phyloP scores from a whole-genome alignment of 805 yeast species.

The Candida sakaeoensis region DNA sequence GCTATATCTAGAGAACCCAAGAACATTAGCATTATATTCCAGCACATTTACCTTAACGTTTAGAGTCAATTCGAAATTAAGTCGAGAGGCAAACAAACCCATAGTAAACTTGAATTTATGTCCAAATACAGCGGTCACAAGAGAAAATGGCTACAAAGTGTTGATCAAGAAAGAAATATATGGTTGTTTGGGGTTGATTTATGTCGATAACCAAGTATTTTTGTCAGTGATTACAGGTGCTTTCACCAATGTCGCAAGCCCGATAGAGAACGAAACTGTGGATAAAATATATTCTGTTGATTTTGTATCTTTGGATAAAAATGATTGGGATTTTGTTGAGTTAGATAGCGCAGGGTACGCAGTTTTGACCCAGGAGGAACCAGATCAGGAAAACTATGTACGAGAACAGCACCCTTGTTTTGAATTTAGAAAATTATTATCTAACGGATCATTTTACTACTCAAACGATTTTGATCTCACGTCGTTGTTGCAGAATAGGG shows the following conservation, averaged over 20 bases:
- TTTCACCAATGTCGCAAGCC: conserved; percentile 68
- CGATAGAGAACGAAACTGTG: conserved; percentile 74
- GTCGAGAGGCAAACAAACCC: conserved; percentile 19
- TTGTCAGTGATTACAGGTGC: conserved; percentile 78
- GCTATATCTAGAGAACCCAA: conserved; percentile 28
- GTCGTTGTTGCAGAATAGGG: conserved; percentile 75
- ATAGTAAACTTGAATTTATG: conserved; percentile 48
- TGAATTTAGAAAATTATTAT: conserved; percentile 70
- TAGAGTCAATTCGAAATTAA: conserved; percentile 14
- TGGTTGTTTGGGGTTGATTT: conserved; percentile 81
- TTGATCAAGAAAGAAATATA: conserved; percentile 39
- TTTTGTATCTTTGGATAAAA: conserved; percentile 68
- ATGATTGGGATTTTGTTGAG: conserved; percentile 77
- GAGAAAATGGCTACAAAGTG: conserved; percentile 33
- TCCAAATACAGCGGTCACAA: conserved; percentile 32
- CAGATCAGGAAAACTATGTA: conserved; percentile 13
- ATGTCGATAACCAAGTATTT: conserved; percentile 62
- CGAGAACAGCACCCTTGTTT: conserved; percentile 68
- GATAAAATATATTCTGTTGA: conserved; percentile 82
- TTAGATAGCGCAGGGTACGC: conserved; percentile 70
- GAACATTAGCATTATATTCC: conserved; percentile 28
- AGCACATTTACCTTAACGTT: conserved; percentile 25
- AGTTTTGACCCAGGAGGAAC: conserved; percentile 36
- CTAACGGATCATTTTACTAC: conserved; percentile 88
- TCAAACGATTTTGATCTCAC: conserved; percentile 92